Percentiles rank a stretch among this genome's conserved stretches.
phyloP scores from a whole-genome alignment of 2,329 filamentous ascomycete genomes.

The Verticillium alfalfae region DNA sequence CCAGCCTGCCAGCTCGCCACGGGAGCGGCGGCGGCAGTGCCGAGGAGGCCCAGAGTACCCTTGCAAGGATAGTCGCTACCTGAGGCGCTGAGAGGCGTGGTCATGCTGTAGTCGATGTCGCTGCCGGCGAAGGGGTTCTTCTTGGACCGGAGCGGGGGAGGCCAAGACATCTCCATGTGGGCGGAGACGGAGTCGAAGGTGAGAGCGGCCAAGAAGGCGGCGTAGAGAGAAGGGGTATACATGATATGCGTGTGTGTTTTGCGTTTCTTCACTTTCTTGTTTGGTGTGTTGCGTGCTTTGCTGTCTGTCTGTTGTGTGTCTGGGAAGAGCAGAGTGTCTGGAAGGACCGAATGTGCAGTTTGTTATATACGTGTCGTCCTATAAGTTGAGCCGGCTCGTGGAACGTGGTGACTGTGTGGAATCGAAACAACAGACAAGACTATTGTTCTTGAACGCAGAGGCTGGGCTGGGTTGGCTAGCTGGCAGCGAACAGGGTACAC shows the following conservation, averaged over 20 bases:
- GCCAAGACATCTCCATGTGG: slow-evolving; percentile 52
- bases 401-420: slow-evolving; percentile 1
- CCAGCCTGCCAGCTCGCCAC: slow-evolving; percentile 60
- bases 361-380: background rate
- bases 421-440: background rate
- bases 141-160: slow-evolving; percentile 48
- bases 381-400: slow-evolving; percentile 1
- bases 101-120: slow-evolving; percentile 66
- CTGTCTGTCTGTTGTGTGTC: background rate
- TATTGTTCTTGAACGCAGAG: background rate
- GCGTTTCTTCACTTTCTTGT: background rate
- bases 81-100: slow-evolving; percentile 53
- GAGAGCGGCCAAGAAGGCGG: slow-evolving; percentile 33
- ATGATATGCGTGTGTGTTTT: slow-evolving; percentile 19
- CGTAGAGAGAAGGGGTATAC: slow-evolving; percentile 31
- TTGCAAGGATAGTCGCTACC: slow-evolving; percentile 74
- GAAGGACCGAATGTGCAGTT: background rate
- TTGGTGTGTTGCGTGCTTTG: background rate
- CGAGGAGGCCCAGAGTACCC: slow-evolving; percentile 47
- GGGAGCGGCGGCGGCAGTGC: slow-evolving; percentile 41
- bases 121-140: slow-evolving; percentile 39
- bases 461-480: background rate
- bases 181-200: slow-evolving; percentile 32
- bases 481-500: background rate
- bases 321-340: background rate